Conservation (phyloP, 441 rosid species). For the Corymbia citriodora region DNA sequence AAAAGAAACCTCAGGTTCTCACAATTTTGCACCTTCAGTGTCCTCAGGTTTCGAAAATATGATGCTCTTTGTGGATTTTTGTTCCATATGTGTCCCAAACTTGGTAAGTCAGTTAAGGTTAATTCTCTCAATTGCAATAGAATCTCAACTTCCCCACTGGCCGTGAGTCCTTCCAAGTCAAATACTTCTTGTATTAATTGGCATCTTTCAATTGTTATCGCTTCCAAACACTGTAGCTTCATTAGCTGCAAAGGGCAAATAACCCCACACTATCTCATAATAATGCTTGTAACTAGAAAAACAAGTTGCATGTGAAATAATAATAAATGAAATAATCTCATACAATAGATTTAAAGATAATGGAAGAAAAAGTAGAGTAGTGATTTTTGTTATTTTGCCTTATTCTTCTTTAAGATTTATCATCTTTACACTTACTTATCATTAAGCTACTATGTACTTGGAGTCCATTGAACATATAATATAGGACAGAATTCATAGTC, state of each 20-base stretch:
- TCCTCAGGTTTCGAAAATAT: too few relatives aligned
- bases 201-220: too few relatives aligned
- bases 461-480: too few relatives aligned
- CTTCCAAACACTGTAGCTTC: background rate
- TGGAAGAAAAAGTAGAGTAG: background rate
- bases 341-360: background rate
- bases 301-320: background rate
- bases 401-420: background rate
- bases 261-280: background rate
- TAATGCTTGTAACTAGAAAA: background rate
- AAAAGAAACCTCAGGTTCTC: too few relatives aligned
- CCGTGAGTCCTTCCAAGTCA: accelerated
- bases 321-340: background rate
- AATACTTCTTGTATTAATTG: accelerated
- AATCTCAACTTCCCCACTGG: accelerated
- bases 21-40: too few relatives aligned
- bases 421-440: too few relatives aligned
- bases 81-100: too few relatives aligned
- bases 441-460: too few relatives aligned
- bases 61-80: accelerated
- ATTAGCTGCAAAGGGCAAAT: background rate
- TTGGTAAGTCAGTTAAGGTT: too few relatives aligned
- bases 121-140: accelerated
- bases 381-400: background rate
- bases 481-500: too few relatives aligned